Evolutionary conservation across 805 yeast species (phyloP).

Genomic region (Limtongia smithiae): DNA sequence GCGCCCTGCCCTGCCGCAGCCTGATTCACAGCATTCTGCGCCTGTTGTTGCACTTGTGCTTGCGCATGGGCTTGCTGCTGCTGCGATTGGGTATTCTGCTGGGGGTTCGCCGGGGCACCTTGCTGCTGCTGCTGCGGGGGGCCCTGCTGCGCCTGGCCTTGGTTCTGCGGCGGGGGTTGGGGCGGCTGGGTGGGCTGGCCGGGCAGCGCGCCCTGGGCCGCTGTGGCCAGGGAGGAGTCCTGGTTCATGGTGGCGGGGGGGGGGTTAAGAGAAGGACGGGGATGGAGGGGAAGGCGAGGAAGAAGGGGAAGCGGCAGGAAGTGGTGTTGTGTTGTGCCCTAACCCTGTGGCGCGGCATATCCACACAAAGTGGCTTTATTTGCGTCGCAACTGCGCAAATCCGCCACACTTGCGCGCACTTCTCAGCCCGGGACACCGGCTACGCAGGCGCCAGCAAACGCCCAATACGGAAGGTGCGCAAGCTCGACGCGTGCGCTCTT

Average conservation of each 20-base stretch:
- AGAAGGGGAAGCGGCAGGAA: conserved; percentile 7
- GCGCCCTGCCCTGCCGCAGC: too few relatives aligned
- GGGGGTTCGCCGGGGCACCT: conserved; percentile 6
- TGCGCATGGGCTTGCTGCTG: conserved; percentile 29
- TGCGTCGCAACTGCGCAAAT: background rate
- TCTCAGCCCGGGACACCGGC: too few relatives aligned
- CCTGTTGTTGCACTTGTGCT: conserved; percentile 15
- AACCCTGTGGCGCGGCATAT: too few relatives aligned
- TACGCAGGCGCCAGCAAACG: too few relatives aligned
- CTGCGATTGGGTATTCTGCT: conserved; percentile 26
- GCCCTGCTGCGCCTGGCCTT: conserved; percentile 6
- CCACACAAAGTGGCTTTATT: too few relatives aligned
- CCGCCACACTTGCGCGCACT: background rate
- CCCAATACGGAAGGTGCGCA: too few relatives aligned
- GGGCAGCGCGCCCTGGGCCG: too few relatives aligned
- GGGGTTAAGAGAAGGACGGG: background rate
- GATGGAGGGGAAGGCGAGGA: conserved; percentile 6
- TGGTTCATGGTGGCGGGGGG: conserved; percentile 13
- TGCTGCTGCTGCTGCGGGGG: conserved; percentile 18
- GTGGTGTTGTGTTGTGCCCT: too few relatives aligned
- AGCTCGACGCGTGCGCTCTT: too few relatives aligned
- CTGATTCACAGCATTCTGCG: conserved; percentile 14
- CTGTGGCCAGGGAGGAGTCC: conserved; percentile 19
- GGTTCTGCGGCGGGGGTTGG: too few relatives aligned
- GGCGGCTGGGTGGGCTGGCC: too few relatives aligned